A percentile compares a stretch with the other conserved stretches of the same genome.
Evolutionary conservation across 2,329 filamentous ascomycete genomes (phyloP).

Genomic region (Xylaria sp.): DNA sequence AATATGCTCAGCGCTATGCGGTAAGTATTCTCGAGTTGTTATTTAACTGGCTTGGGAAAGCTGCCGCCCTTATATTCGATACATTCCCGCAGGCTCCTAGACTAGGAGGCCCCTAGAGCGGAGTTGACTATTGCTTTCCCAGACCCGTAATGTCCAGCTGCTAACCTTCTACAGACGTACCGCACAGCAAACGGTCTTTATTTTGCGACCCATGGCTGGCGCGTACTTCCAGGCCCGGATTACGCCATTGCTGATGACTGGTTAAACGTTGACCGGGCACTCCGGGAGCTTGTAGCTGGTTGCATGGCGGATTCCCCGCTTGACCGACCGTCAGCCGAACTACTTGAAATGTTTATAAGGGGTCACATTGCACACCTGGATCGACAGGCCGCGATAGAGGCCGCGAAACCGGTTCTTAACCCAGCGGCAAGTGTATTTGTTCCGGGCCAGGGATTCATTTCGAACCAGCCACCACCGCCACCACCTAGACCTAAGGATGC

Average conservation of each 20-base stretch:
- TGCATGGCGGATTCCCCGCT: background rate
- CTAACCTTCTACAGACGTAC: background rate
- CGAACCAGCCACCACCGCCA: background rate
- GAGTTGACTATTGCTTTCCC: background rate
- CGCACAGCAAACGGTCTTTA: background rate
- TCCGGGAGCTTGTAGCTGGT: slow-evolving; percentile 21
- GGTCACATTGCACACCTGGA: background rate
- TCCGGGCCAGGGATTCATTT: background rate
- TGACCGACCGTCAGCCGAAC: background rate
- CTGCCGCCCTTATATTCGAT: background rate
- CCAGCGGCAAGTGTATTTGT: background rate
- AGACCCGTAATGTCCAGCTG: background rate
- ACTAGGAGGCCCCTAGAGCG: background rate
- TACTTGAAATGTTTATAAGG: background rate
- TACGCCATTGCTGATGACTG: background rate
- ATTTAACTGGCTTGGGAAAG: too few species aligned
- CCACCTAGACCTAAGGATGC: too few species aligned
- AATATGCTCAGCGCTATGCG: background rate
- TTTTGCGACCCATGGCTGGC: slow-evolving; percentile 16
- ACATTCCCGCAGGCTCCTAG: background rate
- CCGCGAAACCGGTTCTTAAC: background rate
- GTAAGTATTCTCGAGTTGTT: background rate
- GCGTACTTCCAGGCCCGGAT: background rate
- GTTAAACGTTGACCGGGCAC: background rate
- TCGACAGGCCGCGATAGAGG: background rate